Percentiles rank a stretch among this genome's conserved stretches.
phyloP scores from a whole-genome alignment of 331 rosid species.

The Prunus yedoensis region DNA sequence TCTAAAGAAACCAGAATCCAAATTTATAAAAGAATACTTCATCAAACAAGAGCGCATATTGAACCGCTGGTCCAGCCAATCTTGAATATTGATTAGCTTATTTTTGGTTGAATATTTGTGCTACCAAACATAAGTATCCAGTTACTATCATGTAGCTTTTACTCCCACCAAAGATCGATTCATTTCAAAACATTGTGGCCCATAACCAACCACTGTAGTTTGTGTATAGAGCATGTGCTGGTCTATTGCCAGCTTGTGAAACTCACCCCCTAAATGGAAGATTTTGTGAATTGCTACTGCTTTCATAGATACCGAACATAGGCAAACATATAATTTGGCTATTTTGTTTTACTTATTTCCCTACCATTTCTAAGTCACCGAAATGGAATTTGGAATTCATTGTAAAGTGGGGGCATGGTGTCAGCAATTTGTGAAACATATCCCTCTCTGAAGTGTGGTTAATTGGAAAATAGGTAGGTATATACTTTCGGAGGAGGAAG shows the following conservation, averaged over 20 bases:
- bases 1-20: background rate
- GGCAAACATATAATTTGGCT: too few relatives aligned
- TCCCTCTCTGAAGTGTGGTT: background rate
- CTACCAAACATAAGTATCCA: background rate
- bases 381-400: background rate
- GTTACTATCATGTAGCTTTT: too few relatives aligned
- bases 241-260: too few relatives aligned
- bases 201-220: too few relatives aligned
- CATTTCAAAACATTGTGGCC: too few relatives aligned
- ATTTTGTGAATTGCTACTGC: background rate
- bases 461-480: background rate
- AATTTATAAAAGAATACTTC: background rate
- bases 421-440: background rate
- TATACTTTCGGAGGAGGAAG: too few relatives aligned
- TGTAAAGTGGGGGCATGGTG: too few relatives aligned
- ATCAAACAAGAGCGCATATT: background rate
- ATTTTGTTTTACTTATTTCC: too few relatives aligned
- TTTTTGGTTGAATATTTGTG: background rate
- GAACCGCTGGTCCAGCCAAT: background rate
- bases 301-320: background rate
- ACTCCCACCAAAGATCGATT: too few relatives aligned
- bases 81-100: background rate
- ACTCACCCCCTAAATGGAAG: too few relatives aligned
- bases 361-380: background rate
- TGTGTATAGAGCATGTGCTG: too few relatives aligned